Base-by-base conservation (phyloP, 2,329 filamentous ascomycete genomes). In the Xylariaceae sp. region DNA sequence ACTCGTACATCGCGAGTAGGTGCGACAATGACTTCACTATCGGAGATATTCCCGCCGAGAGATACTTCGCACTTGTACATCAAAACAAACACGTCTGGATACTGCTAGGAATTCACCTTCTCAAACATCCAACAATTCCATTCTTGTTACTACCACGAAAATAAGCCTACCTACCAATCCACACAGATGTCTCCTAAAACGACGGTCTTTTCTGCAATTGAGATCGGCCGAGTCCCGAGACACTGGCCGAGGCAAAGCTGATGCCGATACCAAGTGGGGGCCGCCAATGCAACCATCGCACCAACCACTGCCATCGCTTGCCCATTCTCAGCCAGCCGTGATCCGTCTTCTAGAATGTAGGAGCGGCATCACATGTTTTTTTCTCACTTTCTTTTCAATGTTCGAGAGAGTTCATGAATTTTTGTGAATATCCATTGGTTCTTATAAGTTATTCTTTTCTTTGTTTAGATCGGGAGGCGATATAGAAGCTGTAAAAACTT, bases 221-320 rank as follows among this genome's bases (percentile, higher is more conserved):
- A n/a, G 13, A 45, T 45, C 11, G 11, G 42, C 42, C 42, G 42
- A 15, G 11, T 6, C 13, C 42, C 42, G 10, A 15, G 13, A 45
- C 13, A 15, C 42, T 42, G 55, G 52, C 59, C 59, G 59, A 61
- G 59, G 59, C 50, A 52, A 37, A n/a, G 5, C n/a, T 45, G 11
- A 18, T 23, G 39, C 15, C 15, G 13, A n/a, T 49, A 7, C 48
- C 48, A 59, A 50, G 59, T 61, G 59, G 59, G 56, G 47, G 51
- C 18, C 13, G 5, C 42, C 42, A 45, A 45, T 45, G 42, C 13
- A 45, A 45, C 23, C 42, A 45, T 45, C n/a, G 47, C 47, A 49
- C 54, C 18, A 17, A 51, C 55, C 53, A 42, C 15, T 17, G 37
- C 8, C 37, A 13, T 42, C 37, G 37, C 8, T 10, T 42, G 9